These are phyloP conservation scores for Lablab purpureus DNA, from an alignment of 306 rosid genomes.

Conservation along the genomic window DNA sequence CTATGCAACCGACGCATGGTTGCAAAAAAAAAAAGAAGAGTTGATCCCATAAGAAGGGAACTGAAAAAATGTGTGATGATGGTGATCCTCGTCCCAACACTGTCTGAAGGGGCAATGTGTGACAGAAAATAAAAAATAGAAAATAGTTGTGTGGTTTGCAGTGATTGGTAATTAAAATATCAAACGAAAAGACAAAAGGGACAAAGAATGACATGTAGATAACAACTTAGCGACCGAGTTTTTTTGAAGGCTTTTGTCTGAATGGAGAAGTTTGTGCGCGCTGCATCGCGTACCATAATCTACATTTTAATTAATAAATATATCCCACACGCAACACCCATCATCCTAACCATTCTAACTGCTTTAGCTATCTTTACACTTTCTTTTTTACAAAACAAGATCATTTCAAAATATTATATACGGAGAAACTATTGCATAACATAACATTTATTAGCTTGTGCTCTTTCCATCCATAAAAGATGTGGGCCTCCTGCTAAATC, in stretches of 20 bases:
- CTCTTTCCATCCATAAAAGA: background rate
- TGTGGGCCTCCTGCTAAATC: background rate
- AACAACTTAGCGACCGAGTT: slow-evolving; percentile 9
- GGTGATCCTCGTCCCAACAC: slow-evolving; percentile 57
- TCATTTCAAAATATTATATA: background rate
- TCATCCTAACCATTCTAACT: background rate
- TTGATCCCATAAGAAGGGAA: slow-evolving; percentile 36
- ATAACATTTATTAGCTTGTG: background rate
- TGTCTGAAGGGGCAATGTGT: slow-evolving; percentile 58
- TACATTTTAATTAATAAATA: background rate
- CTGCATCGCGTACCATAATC: slow-evolving; percentile 37
- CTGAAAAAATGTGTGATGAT: slow-evolving; percentile 39
- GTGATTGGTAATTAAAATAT: slow-evolving; percentile 44
- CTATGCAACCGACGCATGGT: background rate
- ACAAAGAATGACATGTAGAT: slow-evolving; percentile 36
- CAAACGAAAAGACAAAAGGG: slow-evolving; percentile 26
- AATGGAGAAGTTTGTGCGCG: slow-evolving; percentile 32
- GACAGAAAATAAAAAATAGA: too few species aligned
- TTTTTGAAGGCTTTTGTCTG: slow-evolving; percentile 30
- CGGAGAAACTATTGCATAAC: background rate
- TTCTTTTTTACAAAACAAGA: background rate
- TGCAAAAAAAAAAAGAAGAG: background rate
- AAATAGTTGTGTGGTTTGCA: slow-evolving; percentile 33
- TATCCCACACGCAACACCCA: slow-evolving; percentile 1
- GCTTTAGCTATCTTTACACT: slow-evolving; percentile 1